Percentiles rank a stretch among this genome's conserved stretches.
These are phyloP conservation scores for Ceratocystis colombiana DNA, from an alignment of 2,329 filamentous ascomycete genomes.

Conservation along the genomic window DNA sequence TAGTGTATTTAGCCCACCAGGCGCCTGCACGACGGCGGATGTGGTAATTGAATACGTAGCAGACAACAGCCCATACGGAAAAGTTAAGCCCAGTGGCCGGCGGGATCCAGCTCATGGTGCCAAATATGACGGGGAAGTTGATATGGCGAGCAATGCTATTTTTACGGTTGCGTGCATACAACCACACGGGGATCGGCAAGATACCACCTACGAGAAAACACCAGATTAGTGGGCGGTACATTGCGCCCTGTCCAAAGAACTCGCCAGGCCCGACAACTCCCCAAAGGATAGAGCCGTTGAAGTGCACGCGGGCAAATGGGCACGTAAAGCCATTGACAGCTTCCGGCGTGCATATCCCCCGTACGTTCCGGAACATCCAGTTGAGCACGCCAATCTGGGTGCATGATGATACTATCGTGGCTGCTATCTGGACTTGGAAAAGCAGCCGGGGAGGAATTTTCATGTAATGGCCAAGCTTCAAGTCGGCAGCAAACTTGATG, in stretches of 20 bases:
- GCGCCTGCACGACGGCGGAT: conserved; percentile 57
- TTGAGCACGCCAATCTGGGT: conserved; percentile 79
- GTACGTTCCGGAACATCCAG: conserved; percentile 77
- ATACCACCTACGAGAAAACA: conserved; percentile 69
- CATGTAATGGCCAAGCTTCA: conserved; percentile 84
- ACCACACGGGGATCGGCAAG: conserved; percentile 63
- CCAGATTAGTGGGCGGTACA: conserved; percentile 69
- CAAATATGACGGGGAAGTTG: conserved; percentile 74
- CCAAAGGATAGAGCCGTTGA: conserved; percentile 85
- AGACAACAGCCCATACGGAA: conserved; percentile 75
- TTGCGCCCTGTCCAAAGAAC: conserved; percentile 67
- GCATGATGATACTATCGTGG: conserved; percentile 64
- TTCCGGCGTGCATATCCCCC: conserved; percentile 63
- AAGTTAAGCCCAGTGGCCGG: conserved; percentile 82
- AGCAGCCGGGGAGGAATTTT: conserved; percentile 72
- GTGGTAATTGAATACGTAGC: conserved; percentile 72
- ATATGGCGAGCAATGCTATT: conserved; percentile 61
- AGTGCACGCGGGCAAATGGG: conserved; percentile 76
- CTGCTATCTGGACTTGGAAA: conserved; percentile 67
- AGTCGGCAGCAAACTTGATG: conserved; percentile 76
- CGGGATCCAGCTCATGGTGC: conserved; percentile 75
- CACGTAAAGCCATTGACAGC: conserved; percentile 85
- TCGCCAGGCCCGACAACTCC: conserved; percentile 73
- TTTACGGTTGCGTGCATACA: conserved; percentile 51
- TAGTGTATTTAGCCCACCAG: conserved; percentile 89